These are phyloP conservation scores for Vitis amurensis DNA, from an alignment of 164 flowering plant species.

Conservation along the genomic window DNA sequence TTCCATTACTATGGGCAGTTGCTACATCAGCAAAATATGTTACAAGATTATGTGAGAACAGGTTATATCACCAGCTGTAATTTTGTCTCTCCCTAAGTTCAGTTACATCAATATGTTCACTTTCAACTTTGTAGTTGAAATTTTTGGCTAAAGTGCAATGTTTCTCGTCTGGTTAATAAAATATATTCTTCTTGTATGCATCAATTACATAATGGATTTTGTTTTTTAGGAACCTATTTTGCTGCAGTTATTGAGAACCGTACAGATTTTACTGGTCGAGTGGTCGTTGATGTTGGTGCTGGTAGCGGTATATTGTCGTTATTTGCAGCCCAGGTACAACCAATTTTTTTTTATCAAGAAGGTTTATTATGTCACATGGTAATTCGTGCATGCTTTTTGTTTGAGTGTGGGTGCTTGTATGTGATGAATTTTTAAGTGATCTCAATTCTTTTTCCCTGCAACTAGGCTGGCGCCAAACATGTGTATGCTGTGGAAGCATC, in stretches of 20 bases:
- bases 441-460: not conserved
- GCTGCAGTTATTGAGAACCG: slow-evolving; percentile 97
- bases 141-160: not conserved
- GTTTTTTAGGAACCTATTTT: slow-evolving; percentile 77
- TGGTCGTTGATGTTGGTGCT: slow-evolving; percentile 99
- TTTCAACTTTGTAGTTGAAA: not conserved
- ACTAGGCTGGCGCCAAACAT: slow-evolving; percentile 97
- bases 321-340: slow-evolving; percentile 94
- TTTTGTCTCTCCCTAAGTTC: slow-evolving; percentile 7
- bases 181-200: not conserved
- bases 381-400: not conserved
- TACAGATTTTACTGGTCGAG: slow-evolving; percentile 76
- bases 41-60: slow-evolving; percentile 99
- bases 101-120: not conserved
- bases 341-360: not conserved
- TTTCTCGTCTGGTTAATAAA: not conserved
- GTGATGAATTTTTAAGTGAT: not conserved
- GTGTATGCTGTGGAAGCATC: slow-evolving; percentile 99
- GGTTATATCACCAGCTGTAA: slow-evolving; percentile 49
- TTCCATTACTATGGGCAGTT: slow-evolving; percentile 98
- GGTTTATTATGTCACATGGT: not conserved
- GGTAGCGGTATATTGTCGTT: slow-evolving; percentile 99
- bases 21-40: slow-evolving; percentile 97
- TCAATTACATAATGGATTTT: slow-evolving; percentile 8
- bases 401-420: not conserved